A percentile compares a stretch with the other conserved stretches of the same genome.
Conservation (phyloP, 345 rosid genomes). For the Cardamine occulta region DNA sequence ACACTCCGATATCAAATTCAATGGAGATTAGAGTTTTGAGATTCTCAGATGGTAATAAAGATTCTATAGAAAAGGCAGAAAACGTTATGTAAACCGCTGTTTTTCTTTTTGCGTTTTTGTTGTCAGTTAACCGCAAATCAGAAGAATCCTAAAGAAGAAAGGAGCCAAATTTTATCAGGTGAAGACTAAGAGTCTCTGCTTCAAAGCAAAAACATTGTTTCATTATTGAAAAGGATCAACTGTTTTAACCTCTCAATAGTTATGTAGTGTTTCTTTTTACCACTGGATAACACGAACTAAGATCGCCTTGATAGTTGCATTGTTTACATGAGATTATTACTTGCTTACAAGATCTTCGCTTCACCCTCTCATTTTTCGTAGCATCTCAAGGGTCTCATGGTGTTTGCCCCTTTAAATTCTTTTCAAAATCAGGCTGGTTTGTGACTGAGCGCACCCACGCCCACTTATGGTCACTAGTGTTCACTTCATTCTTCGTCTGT, state of each 20-base stretch:
- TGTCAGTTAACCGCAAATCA: slow-evolving; percentile 11
- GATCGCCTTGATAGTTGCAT: slow-evolving; percentile 27
- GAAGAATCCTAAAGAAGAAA: neutral
- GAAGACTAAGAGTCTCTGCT: neutral
- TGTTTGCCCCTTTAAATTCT: slow-evolving; percentile 4
- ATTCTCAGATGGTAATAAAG: slow-evolving; percentile 25
- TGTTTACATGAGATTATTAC: slow-evolving; percentile 23
- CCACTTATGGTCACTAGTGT: slow-evolving; percentile 79
- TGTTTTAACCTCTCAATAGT: neutral
- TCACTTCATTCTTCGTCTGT: slow-evolving; percentile 62
- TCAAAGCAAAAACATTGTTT: neutral
- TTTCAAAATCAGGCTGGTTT: slow-evolving; percentile 79
- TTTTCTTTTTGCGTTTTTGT: neutral
- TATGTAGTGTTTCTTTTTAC: neutral
- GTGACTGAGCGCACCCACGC: slow-evolving; percentile 90
- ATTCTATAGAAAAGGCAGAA: slow-evolving; percentile 6
- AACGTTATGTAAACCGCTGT: slow-evolving; percentile 10
- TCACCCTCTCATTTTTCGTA: slow-evolving; percentile 25
- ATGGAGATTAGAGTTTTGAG: slow-evolving; percentile 27
- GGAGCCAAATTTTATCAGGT: neutral
- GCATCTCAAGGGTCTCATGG: slow-evolving; percentile 18
- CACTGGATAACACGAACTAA: neutral
- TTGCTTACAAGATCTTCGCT: slow-evolving; percentile 31
- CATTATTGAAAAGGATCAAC: neutral
- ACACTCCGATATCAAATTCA: neutral